Conservation (phyloP, 2,329 filamentous ascomycete species). For the Epichloe glyceriae region DNA sequence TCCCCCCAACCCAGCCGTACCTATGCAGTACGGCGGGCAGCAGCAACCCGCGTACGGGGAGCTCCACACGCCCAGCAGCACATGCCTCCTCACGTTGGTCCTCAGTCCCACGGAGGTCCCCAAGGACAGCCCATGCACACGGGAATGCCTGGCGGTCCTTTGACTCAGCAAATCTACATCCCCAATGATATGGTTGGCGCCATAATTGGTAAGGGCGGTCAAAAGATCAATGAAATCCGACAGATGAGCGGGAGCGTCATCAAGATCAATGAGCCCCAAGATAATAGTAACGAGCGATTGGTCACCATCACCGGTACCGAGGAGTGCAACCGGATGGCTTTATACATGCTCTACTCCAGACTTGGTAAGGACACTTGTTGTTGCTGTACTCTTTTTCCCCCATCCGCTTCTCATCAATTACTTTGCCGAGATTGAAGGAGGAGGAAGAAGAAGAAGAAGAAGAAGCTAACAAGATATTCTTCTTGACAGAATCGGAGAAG, state of each 20-base stretch:
- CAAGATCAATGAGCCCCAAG: slow-evolving; percentile 98
- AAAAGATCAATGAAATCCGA: slow-evolving; percentile 98
- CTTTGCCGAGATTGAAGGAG: not conserved
- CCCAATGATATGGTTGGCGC: slow-evolving; percentile 99
- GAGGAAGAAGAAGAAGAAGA: not conserved
- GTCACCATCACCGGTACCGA: slow-evolving; percentile 96
- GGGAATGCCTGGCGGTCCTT: slow-evolving; percentile 44
- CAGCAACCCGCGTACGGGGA: slow-evolving; percentile 65
- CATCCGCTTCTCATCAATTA: not conserved
- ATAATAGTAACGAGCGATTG: slow-evolving; percentile 95
- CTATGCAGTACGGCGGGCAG: slow-evolving; percentile 70
- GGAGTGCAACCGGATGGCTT: slow-evolving; percentile 98
- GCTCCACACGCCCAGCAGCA: slow-evolving; percentile 65
- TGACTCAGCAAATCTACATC: slow-evolving; percentile 98
- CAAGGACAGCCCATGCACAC: slow-evolving; percentile 64
- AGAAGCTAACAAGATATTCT: not conserved
- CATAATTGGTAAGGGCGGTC: slow-evolving; percentile 95
- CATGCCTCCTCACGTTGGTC: slow-evolving; percentile 44
- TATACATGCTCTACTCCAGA: slow-evolving; percentile 97
- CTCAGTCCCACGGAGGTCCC: slow-evolving; percentile 48
- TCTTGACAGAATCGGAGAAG: slow-evolving; percentile 29
- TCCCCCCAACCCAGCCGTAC: slow-evolving; percentile 49
- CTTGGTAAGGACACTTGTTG: slow-evolving; percentile 49
- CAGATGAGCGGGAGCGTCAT: slow-evolving; percentile 96
- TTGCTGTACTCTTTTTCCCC: not conserved